Base-by-base conservation (phyloP, 192 early-diverging fungal genomes). In the Backusella circina region DNA sequence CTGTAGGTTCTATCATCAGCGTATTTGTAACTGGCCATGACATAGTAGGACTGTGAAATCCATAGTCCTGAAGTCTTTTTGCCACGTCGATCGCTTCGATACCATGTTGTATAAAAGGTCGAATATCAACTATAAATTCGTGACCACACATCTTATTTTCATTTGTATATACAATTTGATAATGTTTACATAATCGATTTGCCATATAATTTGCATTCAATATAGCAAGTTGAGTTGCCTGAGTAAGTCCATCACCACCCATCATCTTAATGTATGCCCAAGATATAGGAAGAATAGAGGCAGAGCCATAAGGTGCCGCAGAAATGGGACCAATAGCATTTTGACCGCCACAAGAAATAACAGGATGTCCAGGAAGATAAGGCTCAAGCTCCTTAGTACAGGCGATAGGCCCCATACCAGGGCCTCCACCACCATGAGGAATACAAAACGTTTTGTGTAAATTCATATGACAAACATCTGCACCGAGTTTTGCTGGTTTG, bases 241-340 rank as follows among this genome's bases (percentile, higher is more conserved):
- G 80, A 64, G 88, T 88, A 74, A 99, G 88, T 74, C 98, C 98
- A 32, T 93, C 88, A 70, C 94, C 95, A 80, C 97, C 97, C 90
- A 99, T 96, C 86, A 99, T 90, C 89, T 97, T 97, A 77, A 99
- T 90, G 82, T 99, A 99, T 41, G 98, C 94, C 96, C 97, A 99
- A 2, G 98, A 98, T 66, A 99, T 98, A 35, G 98, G 96, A 47
- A 99, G 84, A 67, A 99, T 98, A 54, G 90, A 90, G 3, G 98
- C 96, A 2, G 96, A 98, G 35, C 98, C 97, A 83, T 91, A 98
- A n/a, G 98, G 97, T 12, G 97, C 98, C 23, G 98, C 96, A 37
- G 98, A 94, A 21, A 99, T 91, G 15, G 98, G 94, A 18, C 97
- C 96, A 51, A 97, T 94, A 28, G 91, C 87, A 61, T 94, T 87